Evolutionary conservation across 768 basidiomycete genomes (phyloP).

Genomic region (Mycena polygramma): DNA sequence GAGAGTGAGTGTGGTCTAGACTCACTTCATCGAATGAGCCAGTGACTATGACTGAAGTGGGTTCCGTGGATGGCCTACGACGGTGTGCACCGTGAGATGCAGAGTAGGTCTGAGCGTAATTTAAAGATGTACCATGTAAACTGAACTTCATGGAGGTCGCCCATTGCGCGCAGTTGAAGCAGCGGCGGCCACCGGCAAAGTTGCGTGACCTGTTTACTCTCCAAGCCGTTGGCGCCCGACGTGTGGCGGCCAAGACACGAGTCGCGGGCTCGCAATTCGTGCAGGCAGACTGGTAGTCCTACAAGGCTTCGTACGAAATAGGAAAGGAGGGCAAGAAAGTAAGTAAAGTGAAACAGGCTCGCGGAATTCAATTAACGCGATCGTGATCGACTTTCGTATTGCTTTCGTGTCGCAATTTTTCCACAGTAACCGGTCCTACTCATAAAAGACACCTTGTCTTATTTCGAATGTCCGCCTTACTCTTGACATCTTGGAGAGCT

Average conservation of each 20-base stretch:
- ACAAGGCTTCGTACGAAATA: too few species aligned
- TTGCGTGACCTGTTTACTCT: conserved; percentile 46
- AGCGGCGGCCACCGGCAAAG: neutral
- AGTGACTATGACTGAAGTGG: conserved; percentile 72
- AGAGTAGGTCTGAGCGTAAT: neutral
- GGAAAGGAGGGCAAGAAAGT: neutral
- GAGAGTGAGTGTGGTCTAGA: conserved; percentile 9
- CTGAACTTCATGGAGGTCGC: conserved; percentile 63
- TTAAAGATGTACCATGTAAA: conserved; percentile 62
- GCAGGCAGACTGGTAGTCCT: too few species aligned
- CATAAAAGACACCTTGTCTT: conserved; percentile 40
- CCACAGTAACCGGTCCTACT: neutral
- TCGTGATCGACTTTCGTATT: conserved; percentile 1
- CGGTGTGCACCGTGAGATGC: conserved; percentile 9
- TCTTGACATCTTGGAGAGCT: conserved; percentile 49
- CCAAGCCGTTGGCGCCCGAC: conserved; percentile 1
- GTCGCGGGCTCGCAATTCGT: too few species aligned
- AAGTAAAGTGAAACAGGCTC: neutral
- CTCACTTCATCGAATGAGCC: conserved; percentile 85
- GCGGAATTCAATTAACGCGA: neutral
- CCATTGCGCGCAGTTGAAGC: conserved; percentile 41
- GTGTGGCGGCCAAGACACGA: too few species aligned
- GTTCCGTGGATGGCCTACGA: conserved; percentile 69
- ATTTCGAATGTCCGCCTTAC: conserved; percentile 58
- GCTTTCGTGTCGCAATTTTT: too few species aligned